Evolutionary conservation across 2,329 filamentous ascomycete species (phyloP).

Genomic region (Colletotrichum kahawae): DNA sequence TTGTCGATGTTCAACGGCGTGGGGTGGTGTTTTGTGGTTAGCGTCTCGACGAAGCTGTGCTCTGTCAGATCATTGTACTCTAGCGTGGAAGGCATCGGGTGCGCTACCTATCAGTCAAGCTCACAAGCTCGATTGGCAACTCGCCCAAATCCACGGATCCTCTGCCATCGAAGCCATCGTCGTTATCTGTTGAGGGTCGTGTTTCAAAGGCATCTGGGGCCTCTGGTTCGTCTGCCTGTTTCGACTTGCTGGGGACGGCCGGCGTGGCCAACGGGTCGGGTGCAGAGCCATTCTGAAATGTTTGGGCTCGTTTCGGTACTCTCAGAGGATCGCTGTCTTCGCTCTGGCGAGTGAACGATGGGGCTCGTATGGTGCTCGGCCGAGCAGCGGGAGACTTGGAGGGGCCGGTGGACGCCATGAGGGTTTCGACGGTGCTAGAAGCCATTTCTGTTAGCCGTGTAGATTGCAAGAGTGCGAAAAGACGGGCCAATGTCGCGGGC

Average conservation of each 20-base stretch:
- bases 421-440: conserved; percentile 15
- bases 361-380: conserved; percentile 31
- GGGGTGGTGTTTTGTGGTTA: conserved; percentile 85
- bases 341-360: conserved; percentile 34
- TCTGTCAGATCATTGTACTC: not conserved
- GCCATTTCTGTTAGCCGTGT: conserved; percentile 10
- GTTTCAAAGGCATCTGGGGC: conserved; percentile 56
- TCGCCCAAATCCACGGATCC: conserved; percentile 80
- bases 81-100: not conserved
- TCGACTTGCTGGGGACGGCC: not conserved
- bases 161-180: conserved; percentile 53
- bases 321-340: conserved; percentile 35
- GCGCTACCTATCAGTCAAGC: conserved; percentile 80
- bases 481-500: not conserved
- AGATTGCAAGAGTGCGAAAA: not conserved
- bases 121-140: conserved; percentile 91
- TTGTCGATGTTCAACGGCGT: conserved; percentile 83
- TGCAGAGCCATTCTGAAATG: conserved; percentile 45
- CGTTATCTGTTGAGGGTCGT: conserved; percentile 42
- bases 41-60: conserved; percentile 83
- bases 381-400: conserved; percentile 33
- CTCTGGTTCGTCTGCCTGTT: conserved; percentile 28
- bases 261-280: conserved; percentile 26
- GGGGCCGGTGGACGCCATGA: conserved; percentile 38
- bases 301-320: conserved; percentile 50